Evolutionary conservation across 176 grass and related monocot species (phyloP), one percentile per base, ranked within the genome.

Genomic region (Oryza meridionalis): DNA sequence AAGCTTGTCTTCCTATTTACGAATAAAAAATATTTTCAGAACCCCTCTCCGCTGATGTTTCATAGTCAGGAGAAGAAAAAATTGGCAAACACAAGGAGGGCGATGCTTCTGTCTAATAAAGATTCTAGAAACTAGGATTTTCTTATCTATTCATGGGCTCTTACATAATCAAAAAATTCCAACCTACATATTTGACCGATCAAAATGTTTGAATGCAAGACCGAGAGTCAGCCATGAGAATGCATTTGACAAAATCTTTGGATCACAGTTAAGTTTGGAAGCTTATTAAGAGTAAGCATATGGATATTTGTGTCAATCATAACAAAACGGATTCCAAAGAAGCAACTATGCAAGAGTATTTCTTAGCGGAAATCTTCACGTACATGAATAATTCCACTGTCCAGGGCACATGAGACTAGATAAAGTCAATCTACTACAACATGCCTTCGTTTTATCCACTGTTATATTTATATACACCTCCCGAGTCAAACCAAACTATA

Each of bases 1-100:
- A 58, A 91, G 88, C 31, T 92, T 96, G 75, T 99, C 90, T 92
- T 99, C 96, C 96, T 99, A 70, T 38, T 84, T 43, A 83, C 65
- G 67, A 65, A 71, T 10, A 51, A n/a, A 2, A 73, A 25, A 35
- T 35, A 37, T 81, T 43, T 84, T 79, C 33, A 83, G 55, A 62
- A 88, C 32, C 33, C 63, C 19, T 69, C 13, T 78, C 16, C 2
- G n/a, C 24, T 61, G n/a, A n/a, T 61, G 6, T 61, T 50, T 73
- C 38, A 46, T 65, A 11, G 15, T 61, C 45, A 67, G 19, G 13
- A 66, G 1, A 73, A 15, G 4, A 26, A 61, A 40, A 69, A 76
- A 31, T 32, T 35, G 6, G 22, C 15, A 77, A 82, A 77, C 25
- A n/a, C 35, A 73, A 72, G 4, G 67, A 7, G 72, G 12, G 21